Evolutionary conservation across 345 rosid genomes (phyloP), one percentile per base, ranked within the genome.

Genomic region (Noccaea caerulescens): DNA sequence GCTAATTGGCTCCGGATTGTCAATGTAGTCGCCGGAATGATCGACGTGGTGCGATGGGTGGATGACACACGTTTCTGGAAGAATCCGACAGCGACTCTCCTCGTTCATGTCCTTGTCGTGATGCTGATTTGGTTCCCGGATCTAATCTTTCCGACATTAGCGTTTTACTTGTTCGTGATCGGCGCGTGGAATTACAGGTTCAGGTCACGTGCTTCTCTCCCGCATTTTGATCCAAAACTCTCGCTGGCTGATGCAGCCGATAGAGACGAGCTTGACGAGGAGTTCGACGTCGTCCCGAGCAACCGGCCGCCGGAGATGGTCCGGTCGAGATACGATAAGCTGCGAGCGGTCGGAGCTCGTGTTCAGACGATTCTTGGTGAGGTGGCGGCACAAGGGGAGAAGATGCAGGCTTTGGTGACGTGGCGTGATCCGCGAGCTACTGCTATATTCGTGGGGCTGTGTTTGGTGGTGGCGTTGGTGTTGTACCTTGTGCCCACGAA

Each of bases 381-480:
- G 67, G 60, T 90, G 3, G 96, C 97, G 0, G 71, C 97, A 3
- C 81, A 78, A 34, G 94, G 88, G 0, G 98, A 93, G 73, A 73
- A 92, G 0, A 77, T 81, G 72, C 94, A 91, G 54, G 92, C 94
- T 3, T 54, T 93, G 62, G 90, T 93, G 76, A 85, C 91, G 2
- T 91, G 97, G 98, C 36, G 89, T 0, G 98, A 93, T 36, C 94
- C 96, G 8, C 77, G 94, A 52, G 98, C 92, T 2, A 88, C 98
- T 0, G 93, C 86, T 52, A 88, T 93, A 8, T 88, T 93, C 58
- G 87, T 91, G 6, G 83, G 80, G 37, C 2, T 93, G 12, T 91
- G 98, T 73, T 81, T 91, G 2, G 58, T 85, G 11, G 94, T 86
- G 81, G 97, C 98, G 7, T 60, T 77, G 39, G 69, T 86, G 6